Base-by-base conservation (phyloP, 257 asterid species). In the Fraxinus anomala region DNA sequence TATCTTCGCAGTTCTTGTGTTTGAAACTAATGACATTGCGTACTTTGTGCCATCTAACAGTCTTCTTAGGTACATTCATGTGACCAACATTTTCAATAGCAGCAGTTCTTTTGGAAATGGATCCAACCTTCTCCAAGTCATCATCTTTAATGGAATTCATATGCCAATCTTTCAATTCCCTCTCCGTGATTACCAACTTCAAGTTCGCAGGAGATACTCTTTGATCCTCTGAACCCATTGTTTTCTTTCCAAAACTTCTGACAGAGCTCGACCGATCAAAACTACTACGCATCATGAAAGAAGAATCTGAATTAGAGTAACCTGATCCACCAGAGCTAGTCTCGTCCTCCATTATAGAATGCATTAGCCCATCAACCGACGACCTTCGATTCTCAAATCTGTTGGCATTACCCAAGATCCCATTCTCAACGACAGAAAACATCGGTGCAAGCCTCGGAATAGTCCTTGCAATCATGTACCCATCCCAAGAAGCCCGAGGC, bases 401-500 rank as follows among this genome's bases (percentile, higher is more conserved):
- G 69, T 79, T 85, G 37, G 77, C 79, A 61, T 80, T 84, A 49
- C 88, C 86, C 77, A 89, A 75, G 11, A 90, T 82, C 28, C 85
- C 94, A 83, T 87, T 88, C 63, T 91, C 97, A 28, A 89, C 94
- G 9, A 82, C 93, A 61, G 97, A 94, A 36, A 94, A 77, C 99
- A 92, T 91, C 0, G 97, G 99, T 6, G 97, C 86, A 1, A 91
- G 87, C 84, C 94, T 87, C 0, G 99, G 98, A 74, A 91, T 95
- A 40, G 96, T 85, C 83, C 94, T 91, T 8, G 98, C 98, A 11
- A 93, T 89, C 96, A 91, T 83, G 80, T 93, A 95, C 12, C 99
- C 99, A 88, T 95, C 99, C 98, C 98, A 95, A 14, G 99, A 95
- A 78, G 97, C 97, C 79, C 99, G 85, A 0, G 96, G 97, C 87